These are phyloP conservation scores for Paradendryphiella salina DNA, from an alignment of 2,329 filamentous ascomycete species.

Conservation along the genomic window DNA sequence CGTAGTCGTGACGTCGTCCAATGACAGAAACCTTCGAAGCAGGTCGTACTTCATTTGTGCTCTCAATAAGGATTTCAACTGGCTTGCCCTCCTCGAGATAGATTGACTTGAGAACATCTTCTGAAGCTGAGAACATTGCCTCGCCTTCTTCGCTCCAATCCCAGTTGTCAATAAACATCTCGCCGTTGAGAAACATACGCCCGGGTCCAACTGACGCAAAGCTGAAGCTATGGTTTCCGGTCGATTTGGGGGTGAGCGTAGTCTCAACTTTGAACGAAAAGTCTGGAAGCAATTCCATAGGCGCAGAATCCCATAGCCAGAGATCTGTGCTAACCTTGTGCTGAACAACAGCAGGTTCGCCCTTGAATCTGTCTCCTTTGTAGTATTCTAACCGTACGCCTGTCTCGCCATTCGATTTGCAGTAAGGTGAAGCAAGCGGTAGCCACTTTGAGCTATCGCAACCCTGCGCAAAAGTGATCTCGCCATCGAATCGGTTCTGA, in stretches of 20 bases:
- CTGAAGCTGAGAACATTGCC: slow-evolving; percentile 70
- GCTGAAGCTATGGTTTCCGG: slow-evolving; percentile 66
- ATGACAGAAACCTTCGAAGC: slow-evolving; percentile 61
- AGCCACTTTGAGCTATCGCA: slow-evolving; percentile 69
- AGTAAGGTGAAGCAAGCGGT: slow-evolving; percentile 63
- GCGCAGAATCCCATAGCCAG: slow-evolving; percentile 72
- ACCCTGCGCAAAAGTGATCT: slow-evolving; percentile 63
- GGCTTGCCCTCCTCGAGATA: slow-evolving; percentile 63
- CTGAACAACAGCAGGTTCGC: slow-evolving; percentile 60
- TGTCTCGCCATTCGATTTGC: slow-evolving; percentile 60
- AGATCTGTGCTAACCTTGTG: slow-evolving; percentile 66
- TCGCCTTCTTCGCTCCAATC: slow-evolving; percentile 70
- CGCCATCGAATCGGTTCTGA: slow-evolving; percentile 56
- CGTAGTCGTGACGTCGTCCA: slow-evolving; percentile 66
- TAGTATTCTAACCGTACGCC: slow-evolving; percentile 69
- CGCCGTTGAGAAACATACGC: slow-evolving; percentile 62
- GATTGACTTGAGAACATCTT: slow-evolving; percentile 65
- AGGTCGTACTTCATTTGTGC: slow-evolving; percentile 68
- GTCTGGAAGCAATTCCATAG: slow-evolving; percentile 62
- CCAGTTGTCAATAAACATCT: slow-evolving; percentile 66
- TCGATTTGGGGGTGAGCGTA: slow-evolving; percentile 60
- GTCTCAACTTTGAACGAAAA: slow-evolving; percentile 68
- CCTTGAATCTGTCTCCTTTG: slow-evolving; percentile 64
- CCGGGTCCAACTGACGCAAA: slow-evolving; percentile 70
- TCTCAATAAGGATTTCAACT: slow-evolving; percentile 65